Conservation (phyloP, 2,329 filamentous ascomycete species). For the Ophiosphaerella korrae region DNA sequence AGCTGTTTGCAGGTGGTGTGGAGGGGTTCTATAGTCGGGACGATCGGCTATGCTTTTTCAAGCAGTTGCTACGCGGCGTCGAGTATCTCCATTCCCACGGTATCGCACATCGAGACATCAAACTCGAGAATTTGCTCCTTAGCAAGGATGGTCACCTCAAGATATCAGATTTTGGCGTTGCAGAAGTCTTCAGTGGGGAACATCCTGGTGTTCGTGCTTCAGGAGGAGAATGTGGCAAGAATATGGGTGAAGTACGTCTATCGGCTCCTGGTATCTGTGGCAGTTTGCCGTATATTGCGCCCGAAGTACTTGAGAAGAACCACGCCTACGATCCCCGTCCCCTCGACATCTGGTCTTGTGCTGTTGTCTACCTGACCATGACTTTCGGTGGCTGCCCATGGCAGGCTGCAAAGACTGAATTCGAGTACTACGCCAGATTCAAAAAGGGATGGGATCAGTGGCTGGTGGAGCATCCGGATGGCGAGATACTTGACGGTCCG, state of each 20-base stretch:
- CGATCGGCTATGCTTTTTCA: conserved; percentile 84
- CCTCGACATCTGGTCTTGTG: conserved; percentile 85
- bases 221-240: conserved; percentile 73
- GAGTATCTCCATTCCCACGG: conserved; percentile 81
- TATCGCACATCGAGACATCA: conserved; percentile 89
- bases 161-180: conserved; percentile 90
- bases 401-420: conserved; percentile 65
- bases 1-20: conserved; percentile 54
- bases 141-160: conserved; percentile 81
- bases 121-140: conserved; percentile 84
- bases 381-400: conserved; percentile 75
- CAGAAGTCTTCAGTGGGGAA: conserved; percentile 80
- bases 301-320: conserved; percentile 77
- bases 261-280: conserved; percentile 83
- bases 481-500: conserved; percentile 57
- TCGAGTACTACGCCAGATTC: conserved; percentile 67
- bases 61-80: conserved; percentile 83
- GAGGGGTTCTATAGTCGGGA: conserved; percentile 64
- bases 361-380: conserved; percentile 80
- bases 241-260: conserved; percentile 72
- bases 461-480: conserved; percentile 61
- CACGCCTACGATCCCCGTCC: conserved; percentile 73
- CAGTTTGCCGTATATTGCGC: conserved; percentile 84
- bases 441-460: conserved; percentile 72
- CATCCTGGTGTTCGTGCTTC: conserved; percentile 78